A percentile compares a stretch with the other conserved stretches of the same genome.
These are phyloP conservation scores for Penicillium sp. DNA, from an alignment of 2,329 filamentous ascomycete genomes.

Conservation along the genomic window DNA sequence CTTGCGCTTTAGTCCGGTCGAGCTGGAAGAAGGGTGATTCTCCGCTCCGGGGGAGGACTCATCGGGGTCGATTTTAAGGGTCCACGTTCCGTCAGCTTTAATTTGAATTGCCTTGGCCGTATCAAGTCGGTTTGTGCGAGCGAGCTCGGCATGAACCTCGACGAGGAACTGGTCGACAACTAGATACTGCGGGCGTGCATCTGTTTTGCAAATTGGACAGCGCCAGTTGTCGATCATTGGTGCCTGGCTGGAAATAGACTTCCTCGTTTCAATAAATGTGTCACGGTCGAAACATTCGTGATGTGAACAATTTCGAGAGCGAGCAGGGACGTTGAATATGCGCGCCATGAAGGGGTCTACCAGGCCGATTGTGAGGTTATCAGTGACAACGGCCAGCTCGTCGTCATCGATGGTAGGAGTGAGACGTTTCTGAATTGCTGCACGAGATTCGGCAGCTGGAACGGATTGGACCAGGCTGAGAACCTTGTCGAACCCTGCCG, in stretches of 20 bases:
- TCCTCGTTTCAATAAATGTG: slow-evolving; percentile 71
- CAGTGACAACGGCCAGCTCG: slow-evolving; percentile 60
- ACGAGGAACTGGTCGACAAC: slow-evolving; percentile 72
- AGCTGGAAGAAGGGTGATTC: background rate
- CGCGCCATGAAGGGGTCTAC: slow-evolving; percentile 65
- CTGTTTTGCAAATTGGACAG: slow-evolving; percentile 77
- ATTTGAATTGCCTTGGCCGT: slow-evolving; percentile 63
- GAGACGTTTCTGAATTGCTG: slow-evolving; percentile 57
- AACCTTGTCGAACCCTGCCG: slow-evolving; percentile 46
- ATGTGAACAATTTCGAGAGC: slow-evolving; percentile 69
- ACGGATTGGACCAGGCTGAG: slow-evolving; percentile 42
- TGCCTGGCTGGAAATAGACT: slow-evolving; percentile 46
- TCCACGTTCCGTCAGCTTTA: slow-evolving; percentile 65
- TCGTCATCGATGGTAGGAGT: slow-evolving; percentile 51
- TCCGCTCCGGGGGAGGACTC: slow-evolving; percentile 4
- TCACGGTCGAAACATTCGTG: slow-evolving; percentile 87
- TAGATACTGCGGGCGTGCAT: slow-evolving; percentile 72
- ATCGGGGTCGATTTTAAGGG: slow-evolving; percentile 45
- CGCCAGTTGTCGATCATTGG: slow-evolving; percentile 62
- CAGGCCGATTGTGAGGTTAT: slow-evolving; percentile 61
- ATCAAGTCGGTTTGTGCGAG: slow-evolving; percentile 48
- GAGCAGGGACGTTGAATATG: slow-evolving; percentile 70
- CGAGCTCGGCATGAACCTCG: slow-evolving; percentile 59
- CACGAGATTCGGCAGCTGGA: slow-evolving; percentile 51
- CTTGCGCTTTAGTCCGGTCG: slow-evolving; percentile 14